Evolutionary conservation across 768 basidiomycete species (phyloP), one percentile per base, ranked within the genome.

Genomic region (Leucogyrophana mollusca): DNA sequence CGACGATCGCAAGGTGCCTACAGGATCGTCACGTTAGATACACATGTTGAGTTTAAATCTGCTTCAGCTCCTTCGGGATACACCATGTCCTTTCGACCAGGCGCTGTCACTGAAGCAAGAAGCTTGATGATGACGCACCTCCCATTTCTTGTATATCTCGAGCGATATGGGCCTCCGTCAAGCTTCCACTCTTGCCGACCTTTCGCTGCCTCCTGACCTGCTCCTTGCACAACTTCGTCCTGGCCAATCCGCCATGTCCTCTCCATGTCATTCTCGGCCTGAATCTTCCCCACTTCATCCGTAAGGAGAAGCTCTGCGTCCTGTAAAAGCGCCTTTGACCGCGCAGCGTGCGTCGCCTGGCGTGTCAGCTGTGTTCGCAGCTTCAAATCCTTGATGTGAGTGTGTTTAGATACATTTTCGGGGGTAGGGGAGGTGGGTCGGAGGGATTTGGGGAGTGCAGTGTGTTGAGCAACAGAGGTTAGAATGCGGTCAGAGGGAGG

Each of bases 91-190:
- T n/a, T n/a, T n/a, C n/a, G n/a, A n/a, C n/a, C n/a, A n/a, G n/a
- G n/a, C n/a, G n/a, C n/a, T n/a, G n/a, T n/a, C n/a, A n/a, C n/a
- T n/a, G n/a, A n/a, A n/a, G n/a, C n/a, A n/a, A n/a, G n/a, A n/a
- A n/a, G n/a, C n/a, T 25, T 14, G 3, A 24, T 8, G 5, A 21
- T 46, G 7, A 71, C 79, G 58, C 39, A 91, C 89, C 92, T 76
- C 55, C 96, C 96, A 60, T 99, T 95, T 55, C 87, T 73, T 17
- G 92, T 91, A 69, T 94, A 96, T 54, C 91, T 78, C 33, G 84
- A 77, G 38, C 82, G 73, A 60, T 95, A 95, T 3, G 87, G 87
- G 0, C 95, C 95, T 10, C 86, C 85, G 49, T 94, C 90, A 34
- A 99, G 66, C 48, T 77, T 83, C 71, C 87, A 80, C 60, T 94